Evolutionary conservation across 2,329 filamentous ascomycete genomes (phyloP), one percentile per base, ranked within the genome.

Genomic region (Aspergillus glaucus): DNA sequence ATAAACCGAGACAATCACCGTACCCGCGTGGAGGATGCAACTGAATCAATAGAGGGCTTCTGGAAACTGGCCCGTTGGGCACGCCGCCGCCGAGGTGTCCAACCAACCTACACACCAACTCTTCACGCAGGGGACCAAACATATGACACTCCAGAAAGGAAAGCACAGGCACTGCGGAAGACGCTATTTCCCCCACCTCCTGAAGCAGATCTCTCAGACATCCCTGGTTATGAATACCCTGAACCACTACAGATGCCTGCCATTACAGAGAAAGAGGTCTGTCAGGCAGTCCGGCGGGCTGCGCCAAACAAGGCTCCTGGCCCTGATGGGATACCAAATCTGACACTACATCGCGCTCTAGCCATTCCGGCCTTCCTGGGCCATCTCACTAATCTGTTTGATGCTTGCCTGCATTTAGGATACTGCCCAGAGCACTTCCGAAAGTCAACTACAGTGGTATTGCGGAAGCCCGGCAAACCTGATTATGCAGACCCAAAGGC

Each of bases 401-500:
- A 49, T 4, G 14, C 14, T 6, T 50, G 41, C 30, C 43, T 49
- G 17, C 21, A 19, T 2, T 5, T 24, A 9, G 24, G 44, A 15
- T 45, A 49, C 41, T 47, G 43, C 50, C 45, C 45, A 17, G 10
- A 34, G 26, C 45, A 52, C 43, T 50, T 48, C 30, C 17, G 45
- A 9, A 34, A 43, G 10, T 37, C 43, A 14, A 39, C 22, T 6
- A 53, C 48, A 1, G 44, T 58, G 8, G 46, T 55, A 9, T 50
- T 61, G 6, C 47, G 51, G 19, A 61, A 61, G 15, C 51, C 52
- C 24, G 54, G 58, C 0, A 59, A 58, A 40, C 44, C 39, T 7
- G 48, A 58, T 49, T 61, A 61, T 39, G 39, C 39, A 2, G 46
- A 45, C 10, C 47, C 50, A 2, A 56, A 56, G 40, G 44, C 47